phyloP scores from a whole-genome alignment of 176 grass and related monocot species.

The Juncus inflexus region DNA sequence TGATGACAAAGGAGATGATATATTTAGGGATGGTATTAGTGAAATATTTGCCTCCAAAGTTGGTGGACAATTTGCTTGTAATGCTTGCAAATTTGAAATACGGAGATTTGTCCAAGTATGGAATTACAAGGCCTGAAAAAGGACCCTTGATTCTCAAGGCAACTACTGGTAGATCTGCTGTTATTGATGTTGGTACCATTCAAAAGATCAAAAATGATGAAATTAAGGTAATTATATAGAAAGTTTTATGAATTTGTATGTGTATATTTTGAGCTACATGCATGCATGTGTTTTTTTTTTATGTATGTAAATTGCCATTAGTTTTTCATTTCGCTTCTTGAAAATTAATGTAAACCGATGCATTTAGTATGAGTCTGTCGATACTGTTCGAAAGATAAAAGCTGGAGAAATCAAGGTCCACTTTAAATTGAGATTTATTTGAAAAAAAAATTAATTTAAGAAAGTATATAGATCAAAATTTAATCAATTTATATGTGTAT shows the following conservation, averaged over 20 bases:
- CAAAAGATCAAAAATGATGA: constrained; percentile 37
- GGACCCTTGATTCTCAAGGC: constrained; percentile 50
- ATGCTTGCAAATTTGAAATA: constrained; percentile 30
- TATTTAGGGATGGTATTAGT: constrained; percentile 49
- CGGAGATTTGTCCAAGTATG: constrained; percentile 46
- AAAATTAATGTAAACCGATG: neutral
- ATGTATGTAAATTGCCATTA: too few species aligned
- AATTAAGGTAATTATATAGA: constrained; percentile 40
- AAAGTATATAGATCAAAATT: too few species aligned
- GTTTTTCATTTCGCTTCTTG: too few species aligned
- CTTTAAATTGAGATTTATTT: too few species aligned
- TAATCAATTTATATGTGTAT: too few species aligned
- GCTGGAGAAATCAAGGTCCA: too few species aligned
- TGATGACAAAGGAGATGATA: constrained; percentile 45
- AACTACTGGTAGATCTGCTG: constrained; percentile 42
- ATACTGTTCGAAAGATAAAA: neutral
- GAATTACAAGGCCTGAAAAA: constrained; percentile 46
- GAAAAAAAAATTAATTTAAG: too few species aligned
- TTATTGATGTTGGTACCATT: constrained; percentile 59
- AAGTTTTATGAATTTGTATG: neutral
- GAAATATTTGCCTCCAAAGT: constrained; percentile 24
- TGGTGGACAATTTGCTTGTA: constrained; percentile 48
- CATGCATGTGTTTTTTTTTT: neutral
- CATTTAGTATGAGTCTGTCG: neutral
- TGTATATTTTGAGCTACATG: neutral